Evolutionary conservation across 1,139 yeast genomes (phyloP).

Genomic region (Lipomyces yarrowii): DNA sequence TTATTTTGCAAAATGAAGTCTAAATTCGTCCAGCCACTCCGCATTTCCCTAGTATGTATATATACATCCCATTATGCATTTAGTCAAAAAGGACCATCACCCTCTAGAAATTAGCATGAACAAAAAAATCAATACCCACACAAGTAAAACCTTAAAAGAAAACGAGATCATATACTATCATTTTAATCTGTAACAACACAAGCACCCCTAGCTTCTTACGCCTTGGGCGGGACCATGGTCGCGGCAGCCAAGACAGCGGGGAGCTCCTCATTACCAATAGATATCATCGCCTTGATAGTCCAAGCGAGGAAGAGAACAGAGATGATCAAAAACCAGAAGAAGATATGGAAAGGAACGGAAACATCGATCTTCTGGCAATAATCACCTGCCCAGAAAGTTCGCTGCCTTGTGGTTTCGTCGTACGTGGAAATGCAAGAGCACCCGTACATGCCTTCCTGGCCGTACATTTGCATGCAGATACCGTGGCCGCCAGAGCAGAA

Average conservation of each 20-base stretch:
- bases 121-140: not conserved
- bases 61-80: slow-evolving; percentile 28
- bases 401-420: slow-evolving; percentile 50
- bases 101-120: slow-evolving; percentile 12
- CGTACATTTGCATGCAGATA: slow-evolving; percentile 29
- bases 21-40: slow-evolving; percentile 17
- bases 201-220: slow-evolving; percentile 8
- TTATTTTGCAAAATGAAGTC: slow-evolving; percentile 3
- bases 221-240: slow-evolving; percentile 33
- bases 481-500: slow-evolving; percentile 52
- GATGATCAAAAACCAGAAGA: slow-evolving; percentile 54
- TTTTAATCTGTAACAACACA: slow-evolving; percentile 1
- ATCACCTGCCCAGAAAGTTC: slow-evolving; percentile 67
- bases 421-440: slow-evolving; percentile 61
- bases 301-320: slow-evolving; percentile 32
- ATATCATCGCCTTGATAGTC: slow-evolving; percentile 30
- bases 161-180: not conserved
- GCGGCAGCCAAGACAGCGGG: slow-evolving; percentile 37
- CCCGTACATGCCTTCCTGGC: slow-evolving; percentile 30
- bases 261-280: slow-evolving; percentile 32
- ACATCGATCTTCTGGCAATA: slow-evolving; percentile 70
- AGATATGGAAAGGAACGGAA: slow-evolving; percentile 62
- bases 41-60: slow-evolving; percentile 20
- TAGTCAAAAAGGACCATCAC: slow-evolving; percentile 7
- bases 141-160: not conserved